Conservation (phyloP, 495 filamentous ascomycete species). For the Penicillium goetzii region DNA sequence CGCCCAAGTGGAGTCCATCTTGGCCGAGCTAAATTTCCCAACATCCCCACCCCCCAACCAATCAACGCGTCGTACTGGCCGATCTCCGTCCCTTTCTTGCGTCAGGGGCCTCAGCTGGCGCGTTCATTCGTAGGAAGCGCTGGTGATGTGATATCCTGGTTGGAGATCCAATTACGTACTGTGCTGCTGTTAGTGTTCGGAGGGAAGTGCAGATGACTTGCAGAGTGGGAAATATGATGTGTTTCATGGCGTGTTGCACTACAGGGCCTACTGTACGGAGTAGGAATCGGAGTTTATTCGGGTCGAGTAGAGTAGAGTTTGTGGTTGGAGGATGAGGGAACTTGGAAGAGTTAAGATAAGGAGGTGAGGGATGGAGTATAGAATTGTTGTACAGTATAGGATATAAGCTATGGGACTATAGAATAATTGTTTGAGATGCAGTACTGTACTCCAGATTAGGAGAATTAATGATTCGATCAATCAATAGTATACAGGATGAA, state of each 20-base stretch:
- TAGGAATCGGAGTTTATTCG: not conserved
- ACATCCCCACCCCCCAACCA: slow-evolving; percentile 4
- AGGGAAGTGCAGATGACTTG: not conserved
- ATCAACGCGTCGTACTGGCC: not conserved
- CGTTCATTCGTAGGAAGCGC: not conserved
- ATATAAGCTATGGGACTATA: no score
- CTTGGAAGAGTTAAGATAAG: not conserved
- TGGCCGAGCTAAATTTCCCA: slow-evolving; percentile 4
- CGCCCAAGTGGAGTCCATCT: slow-evolving; percentile 24
- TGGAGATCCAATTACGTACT: not conserved
- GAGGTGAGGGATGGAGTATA: not conserved
- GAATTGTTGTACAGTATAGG: no score
- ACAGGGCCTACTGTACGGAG: not conserved
- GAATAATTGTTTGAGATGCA: no score
- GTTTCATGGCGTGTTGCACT: slow-evolving; percentile 7
- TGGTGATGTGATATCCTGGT: slow-evolving; percentile 3
- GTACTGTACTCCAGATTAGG: not conserved
- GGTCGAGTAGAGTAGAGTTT: not conserved
- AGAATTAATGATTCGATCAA: not conserved
- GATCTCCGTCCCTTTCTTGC: slow-evolving; percentile 5
- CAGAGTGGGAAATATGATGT: slow-evolving; percentile 8
- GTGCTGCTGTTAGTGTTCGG: no score
- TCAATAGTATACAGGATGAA: not conserved
- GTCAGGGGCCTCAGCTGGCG: not conserved
- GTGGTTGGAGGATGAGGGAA: not conserved